These are phyloP conservation scores for Talaromyces wortmannii DNA, from an alignment of 495 filamentous ascomycete genomes.

Conservation along the genomic window DNA sequence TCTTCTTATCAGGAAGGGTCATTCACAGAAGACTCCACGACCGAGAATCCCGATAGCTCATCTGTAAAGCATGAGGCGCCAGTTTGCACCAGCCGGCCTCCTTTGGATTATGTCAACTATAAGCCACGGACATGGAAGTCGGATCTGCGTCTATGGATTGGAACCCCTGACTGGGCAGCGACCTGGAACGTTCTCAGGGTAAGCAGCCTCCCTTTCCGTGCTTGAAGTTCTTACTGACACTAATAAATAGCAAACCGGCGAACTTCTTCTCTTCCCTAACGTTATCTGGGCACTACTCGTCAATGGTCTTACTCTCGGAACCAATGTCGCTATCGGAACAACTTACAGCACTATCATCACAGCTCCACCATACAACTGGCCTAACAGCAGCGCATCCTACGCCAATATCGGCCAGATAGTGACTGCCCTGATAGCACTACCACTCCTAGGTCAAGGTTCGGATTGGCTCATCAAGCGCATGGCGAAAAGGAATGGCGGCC, in stretches of 20 bases:
- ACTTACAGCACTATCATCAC: constrained; percentile 28
- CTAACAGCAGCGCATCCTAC: constrained; percentile 20
- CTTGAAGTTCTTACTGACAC: background rate
- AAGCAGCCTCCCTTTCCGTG: background rate
- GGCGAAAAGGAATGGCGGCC: constrained; percentile 16
- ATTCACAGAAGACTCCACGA: background rate
- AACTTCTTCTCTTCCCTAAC: constrained; percentile 28
- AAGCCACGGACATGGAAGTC: constrained; percentile 15
- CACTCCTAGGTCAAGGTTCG: constrained; percentile 23
- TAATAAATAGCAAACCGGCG: constrained; percentile 10
- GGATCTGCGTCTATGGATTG: constrained; percentile 21
- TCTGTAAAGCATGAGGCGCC: constrained; percentile 1
- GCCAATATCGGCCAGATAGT: constrained; percentile 26
- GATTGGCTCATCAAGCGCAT: constrained; percentile 18
- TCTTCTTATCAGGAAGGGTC: constrained; percentile 14
- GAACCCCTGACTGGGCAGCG: constrained; percentile 18
- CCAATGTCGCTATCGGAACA: constrained; percentile 28
- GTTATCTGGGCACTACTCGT: constrained; percentile 30
- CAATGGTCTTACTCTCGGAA: constrained; percentile 28
- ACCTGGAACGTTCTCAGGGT: constrained; percentile 16
- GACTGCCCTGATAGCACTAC: constrained; percentile 22
- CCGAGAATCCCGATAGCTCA: background rate
- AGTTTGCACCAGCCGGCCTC: constrained; percentile 14
- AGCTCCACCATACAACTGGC: constrained; percentile 24
- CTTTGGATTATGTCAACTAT: constrained; percentile 16